Conservation (phyloP, 176 grass and related monocot genomes). For the Oryza longistaminata region DNA sequence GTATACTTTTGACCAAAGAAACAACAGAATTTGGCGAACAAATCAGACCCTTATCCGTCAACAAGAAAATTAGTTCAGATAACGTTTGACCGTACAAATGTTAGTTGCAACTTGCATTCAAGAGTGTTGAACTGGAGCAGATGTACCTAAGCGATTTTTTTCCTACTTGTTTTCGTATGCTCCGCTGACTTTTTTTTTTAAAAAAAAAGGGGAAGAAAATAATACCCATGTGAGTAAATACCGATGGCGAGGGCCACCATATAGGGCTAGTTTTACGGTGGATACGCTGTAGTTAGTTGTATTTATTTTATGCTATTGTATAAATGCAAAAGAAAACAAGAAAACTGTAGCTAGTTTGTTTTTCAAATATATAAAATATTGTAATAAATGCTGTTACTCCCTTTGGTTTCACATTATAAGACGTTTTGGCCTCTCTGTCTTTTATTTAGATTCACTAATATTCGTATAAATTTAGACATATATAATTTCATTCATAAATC, state of each 20-base stretch:
- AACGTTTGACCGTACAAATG: not conserved
- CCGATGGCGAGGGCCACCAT: no score
- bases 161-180: not conserved
- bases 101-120: not conserved
- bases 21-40: conserved; percentile 31
- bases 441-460: no score
- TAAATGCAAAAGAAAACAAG: not conserved
- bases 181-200: not conserved
- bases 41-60: not conserved
- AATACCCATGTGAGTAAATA: not conserved
- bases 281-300: no score
- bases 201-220: no score
- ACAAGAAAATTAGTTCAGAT: not conserved
- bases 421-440: no score
- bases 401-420: no score
- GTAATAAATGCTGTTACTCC: no score
- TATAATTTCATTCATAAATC: no score
- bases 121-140: not conserved
- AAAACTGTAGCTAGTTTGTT: not conserved
- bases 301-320: no score
- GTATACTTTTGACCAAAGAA: not conserved
- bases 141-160: not conserved
- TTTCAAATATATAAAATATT: not conserved
- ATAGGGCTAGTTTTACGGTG: no score
- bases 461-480: no score